These are phyloP conservation scores for Stephanodiscus triporus DNA, from an alignment of 108 stramenopile genomes.

Conservation along the genomic window DNA sequence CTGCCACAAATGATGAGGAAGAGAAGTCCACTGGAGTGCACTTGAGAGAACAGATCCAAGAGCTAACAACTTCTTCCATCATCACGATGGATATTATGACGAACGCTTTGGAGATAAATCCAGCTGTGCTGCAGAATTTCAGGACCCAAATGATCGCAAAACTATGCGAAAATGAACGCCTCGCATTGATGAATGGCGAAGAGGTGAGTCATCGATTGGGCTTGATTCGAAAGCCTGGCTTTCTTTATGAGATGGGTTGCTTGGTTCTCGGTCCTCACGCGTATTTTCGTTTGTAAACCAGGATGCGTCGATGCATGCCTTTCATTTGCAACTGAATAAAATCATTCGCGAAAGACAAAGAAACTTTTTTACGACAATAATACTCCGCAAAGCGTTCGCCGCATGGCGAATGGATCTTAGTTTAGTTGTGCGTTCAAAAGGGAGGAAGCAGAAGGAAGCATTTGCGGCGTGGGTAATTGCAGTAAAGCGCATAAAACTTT, in stretches of 20 bases:
- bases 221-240: neutral
- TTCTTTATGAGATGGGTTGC: neutral
- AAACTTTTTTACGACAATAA: neutral
- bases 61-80: neutral
- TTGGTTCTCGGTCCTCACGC: no score
- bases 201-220: slow-evolving; percentile 11
- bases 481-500: slow-evolving; percentile 6
- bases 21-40: slow-evolving; percentile 14
- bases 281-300: slow-evolving; percentile 3
- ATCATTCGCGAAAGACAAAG: slow-evolving; percentile 2
- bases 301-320: slow-evolving; percentile 8
- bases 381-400: neutral
- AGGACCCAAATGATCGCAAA: slow-evolving; percentile 20
- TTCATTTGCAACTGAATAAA: slow-evolving; percentile 8
- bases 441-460: slow-evolving; percentile 6
- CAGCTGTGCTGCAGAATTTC: slow-evolving; percentile 20
- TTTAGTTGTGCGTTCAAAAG: neutral
- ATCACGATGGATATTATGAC: slow-evolving; percentile 7
- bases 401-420: slow-evolving; percentile 12
- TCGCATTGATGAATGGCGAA: slow-evolving; percentile 23
- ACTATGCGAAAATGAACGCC: slow-evolving; percentile 6
- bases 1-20: slow-evolving; percentile 19
- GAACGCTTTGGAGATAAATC: slow-evolving; percentile 7
- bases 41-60: slow-evolving; percentile 7
- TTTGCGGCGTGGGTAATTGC: slow-evolving; percentile 10